These are phyloP conservation scores for Debaryomycetaceae sp. DNA, from an alignment of 1,139 yeast species.

Conservation along the genomic window DNA sequence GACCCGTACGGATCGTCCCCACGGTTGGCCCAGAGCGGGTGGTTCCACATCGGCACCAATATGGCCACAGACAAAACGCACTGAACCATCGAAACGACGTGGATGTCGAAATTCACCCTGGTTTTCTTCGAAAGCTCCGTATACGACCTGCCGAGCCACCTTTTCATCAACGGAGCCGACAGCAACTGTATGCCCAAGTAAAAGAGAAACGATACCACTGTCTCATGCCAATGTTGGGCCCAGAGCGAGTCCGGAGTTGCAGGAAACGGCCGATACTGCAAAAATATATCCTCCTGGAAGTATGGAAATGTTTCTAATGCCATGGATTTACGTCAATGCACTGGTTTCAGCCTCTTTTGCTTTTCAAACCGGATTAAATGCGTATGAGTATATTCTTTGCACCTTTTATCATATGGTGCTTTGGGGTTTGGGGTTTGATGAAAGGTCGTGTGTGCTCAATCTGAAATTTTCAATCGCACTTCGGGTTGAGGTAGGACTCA, in stretches of 20 bases:
- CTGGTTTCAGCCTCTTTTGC: too few relatives aligned
- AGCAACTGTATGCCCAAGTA: constrained; percentile 38
- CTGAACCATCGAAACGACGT: constrained; percentile 85
- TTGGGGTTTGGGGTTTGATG: too few relatives aligned
- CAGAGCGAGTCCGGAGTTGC: constrained; percentile 21
- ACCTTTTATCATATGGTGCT: too few relatives aligned
- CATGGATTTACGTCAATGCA: background rate
- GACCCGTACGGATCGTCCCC: constrained; percentile 35
- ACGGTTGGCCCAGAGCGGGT: constrained; percentile 43
- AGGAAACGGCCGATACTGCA: constrained; percentile 47
- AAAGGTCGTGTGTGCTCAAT: too few relatives aligned
- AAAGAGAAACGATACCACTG: constrained; percentile 34
- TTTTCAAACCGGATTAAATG: too few relatives aligned
- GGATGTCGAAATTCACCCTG: constrained; percentile 77
- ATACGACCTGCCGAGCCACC: constrained; percentile 47
- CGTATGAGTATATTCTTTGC: too few relatives aligned
- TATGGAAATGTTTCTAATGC: constrained; percentile 18
- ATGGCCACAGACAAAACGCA: constrained; percentile 54
- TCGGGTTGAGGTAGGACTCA: too few relatives aligned
- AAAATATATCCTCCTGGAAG: constrained; percentile 40
- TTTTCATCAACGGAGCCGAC: constrained; percentile 32
- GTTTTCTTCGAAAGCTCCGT: constrained; percentile 42
- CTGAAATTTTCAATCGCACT: too few relatives aligned
- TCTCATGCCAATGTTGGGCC: constrained; percentile 55
- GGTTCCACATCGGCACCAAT: constrained; percentile 58